Evolutionary conservation across 495 filamentous ascomycete genomes (phyloP).

Genomic region (Penicillium chermesinum): DNA sequence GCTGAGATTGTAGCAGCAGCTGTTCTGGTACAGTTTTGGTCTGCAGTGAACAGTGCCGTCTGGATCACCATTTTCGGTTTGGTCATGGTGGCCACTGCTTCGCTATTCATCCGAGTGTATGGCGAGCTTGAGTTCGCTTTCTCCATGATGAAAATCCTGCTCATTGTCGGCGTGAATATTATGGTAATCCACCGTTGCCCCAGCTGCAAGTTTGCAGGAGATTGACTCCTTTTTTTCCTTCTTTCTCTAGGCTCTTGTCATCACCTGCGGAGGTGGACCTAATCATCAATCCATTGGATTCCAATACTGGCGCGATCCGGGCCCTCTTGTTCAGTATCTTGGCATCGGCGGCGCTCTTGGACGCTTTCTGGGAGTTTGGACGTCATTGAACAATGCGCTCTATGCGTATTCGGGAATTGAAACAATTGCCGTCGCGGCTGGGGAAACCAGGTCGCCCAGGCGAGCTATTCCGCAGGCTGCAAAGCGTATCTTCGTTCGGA

Average conservation of each 20-base stretch:
- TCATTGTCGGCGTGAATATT: too few relatives aligned
- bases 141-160: too few relatives aligned
- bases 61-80: slow-evolving; percentile 42
- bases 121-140: too few relatives aligned
- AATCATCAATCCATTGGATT: slow-evolving; percentile 11
- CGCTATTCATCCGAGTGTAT: slow-evolving; percentile 34
- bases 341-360: slow-evolving; percentile 7
- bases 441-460: slow-evolving; percentile 33
- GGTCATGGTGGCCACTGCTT: slow-evolving; percentile 33
- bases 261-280: slow-evolving; percentile 29
- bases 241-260: too few relatives aligned
- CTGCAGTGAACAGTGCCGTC: slow-evolving; percentile 22
- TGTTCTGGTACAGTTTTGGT: slow-evolving; percentile 45
- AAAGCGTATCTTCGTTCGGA: slow-evolving; percentile 26
- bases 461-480: slow-evolving; percentile 29
- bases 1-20: slow-evolving; percentile 34
- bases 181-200: too few relatives aligned
- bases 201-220: too few relatives aligned
- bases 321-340: slow-evolving; percentile 13
- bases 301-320: slow-evolving; percentile 15
- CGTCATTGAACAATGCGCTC: slow-evolving; percentile 45
- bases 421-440: slow-evolving; percentile 39
- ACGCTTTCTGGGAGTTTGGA: slow-evolving; percentile 44
- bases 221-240: too few relatives aligned
- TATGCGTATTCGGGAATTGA: slow-evolving; percentile 49